These are phyloP conservation scores for Dipodascus albidus DNA, from an alignment of 805 yeast species.

Conservation along the genomic window DNA sequence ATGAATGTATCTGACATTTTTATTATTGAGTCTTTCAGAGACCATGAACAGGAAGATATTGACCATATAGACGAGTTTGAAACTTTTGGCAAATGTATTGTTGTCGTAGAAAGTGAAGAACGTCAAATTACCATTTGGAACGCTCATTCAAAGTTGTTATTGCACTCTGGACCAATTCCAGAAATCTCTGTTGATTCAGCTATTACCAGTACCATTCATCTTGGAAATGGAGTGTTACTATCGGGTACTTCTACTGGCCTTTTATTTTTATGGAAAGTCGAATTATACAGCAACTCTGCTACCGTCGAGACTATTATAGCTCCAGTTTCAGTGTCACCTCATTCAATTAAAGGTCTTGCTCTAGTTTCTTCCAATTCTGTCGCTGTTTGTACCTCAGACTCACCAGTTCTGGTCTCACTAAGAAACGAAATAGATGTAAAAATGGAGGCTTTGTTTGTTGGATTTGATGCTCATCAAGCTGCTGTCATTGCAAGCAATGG, in stretches of 20 bases:
- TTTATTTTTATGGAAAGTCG: neutral
- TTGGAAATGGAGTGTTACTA: neutral
- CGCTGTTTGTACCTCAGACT: neutral
- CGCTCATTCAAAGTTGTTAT: neutral
- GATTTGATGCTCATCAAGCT: neutral
- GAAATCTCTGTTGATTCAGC: neutral
- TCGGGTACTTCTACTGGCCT: constrained; percentile 3
- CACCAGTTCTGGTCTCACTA: neutral
- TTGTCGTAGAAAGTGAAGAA: constrained; percentile 30
- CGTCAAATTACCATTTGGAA: constrained; percentile 7
- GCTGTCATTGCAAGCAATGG: neutral
- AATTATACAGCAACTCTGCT: neutral
- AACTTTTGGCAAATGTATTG: constrained; percentile 27
- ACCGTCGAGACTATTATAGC: neutral
- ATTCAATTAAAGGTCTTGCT: neutral
- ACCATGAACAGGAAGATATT: constrained; percentile 10
- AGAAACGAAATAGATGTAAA: neutral
- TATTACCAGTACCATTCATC: constrained; percentile 1
- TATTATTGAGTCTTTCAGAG: constrained; percentile 3
- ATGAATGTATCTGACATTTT: neutral
- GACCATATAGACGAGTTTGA: constrained; percentile 31
- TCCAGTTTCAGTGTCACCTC: neutral
- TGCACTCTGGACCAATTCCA: neutral
- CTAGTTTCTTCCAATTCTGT: neutral
- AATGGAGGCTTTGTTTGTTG: neutral